These are phyloP conservation scores for Linanthus parryae DNA, from an alignment of 148 eudicot species.

Conservation along the genomic window DNA sequence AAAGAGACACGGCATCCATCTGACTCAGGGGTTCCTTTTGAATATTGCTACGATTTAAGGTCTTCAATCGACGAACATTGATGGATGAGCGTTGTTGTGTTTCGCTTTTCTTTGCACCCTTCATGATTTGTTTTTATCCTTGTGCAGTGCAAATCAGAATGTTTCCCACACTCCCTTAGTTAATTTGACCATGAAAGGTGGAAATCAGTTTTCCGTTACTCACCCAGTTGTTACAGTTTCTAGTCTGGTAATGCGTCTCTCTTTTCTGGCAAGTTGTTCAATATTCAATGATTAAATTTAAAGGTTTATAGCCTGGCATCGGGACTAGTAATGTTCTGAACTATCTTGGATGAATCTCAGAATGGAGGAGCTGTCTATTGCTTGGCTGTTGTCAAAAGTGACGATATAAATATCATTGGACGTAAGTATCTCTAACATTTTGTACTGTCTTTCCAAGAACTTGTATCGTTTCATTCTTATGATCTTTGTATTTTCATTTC, in stretches of 20 bases:
- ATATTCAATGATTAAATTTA: not conserved
- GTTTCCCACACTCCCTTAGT: constrained; percentile 26
- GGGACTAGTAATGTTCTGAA: constrained; percentile 2
- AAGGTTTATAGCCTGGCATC: not conserved
- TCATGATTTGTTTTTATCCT: constrained; percentile 6
- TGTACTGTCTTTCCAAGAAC: not conserved
- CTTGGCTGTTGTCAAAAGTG: constrained; percentile 57
- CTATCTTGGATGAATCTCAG: constrained; percentile 21
- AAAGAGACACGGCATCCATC: constrained; percentile 26
- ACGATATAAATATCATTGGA: constrained; percentile 51
- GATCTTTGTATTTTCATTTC: not conserved
- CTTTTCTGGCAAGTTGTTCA: not conserved
- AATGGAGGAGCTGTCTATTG: constrained; percentile 35
- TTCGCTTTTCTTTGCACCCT: no score
- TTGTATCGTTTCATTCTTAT: not conserved
- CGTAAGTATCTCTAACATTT: constrained; percentile 31
- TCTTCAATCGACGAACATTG: no score
- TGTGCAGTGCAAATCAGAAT: constrained; percentile 42
- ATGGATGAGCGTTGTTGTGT: no score
- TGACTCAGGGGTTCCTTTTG: constrained; percentile 32
- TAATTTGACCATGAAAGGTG: constrained; percentile 74
- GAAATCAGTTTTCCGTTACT: constrained; percentile 30
- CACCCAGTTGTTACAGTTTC: constrained; percentile 26
- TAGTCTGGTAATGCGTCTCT: constrained; percentile 21
- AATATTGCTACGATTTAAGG: constrained; percentile 52